Evolutionary conservation across 106 monocot species (phyloP), one percentile per base, ranked within the genome.

Genomic region (Dendrobium huoshanense): DNA sequence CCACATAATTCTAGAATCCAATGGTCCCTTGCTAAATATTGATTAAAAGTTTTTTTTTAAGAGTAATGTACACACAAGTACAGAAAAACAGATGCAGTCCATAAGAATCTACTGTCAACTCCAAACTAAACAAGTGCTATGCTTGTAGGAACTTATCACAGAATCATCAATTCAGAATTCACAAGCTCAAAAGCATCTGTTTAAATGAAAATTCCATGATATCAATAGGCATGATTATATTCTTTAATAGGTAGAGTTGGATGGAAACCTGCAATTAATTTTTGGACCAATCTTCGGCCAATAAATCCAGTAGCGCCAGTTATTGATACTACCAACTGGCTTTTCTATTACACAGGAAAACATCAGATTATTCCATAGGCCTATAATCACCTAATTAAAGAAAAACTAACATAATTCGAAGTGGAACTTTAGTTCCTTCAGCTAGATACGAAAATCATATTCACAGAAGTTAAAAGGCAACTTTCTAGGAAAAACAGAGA

Each of bases 221-320:
- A 25, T 13, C 51, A 64, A 25, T 22, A 24, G 13, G 22, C 5
- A 64, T 64, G 64, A 64, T 64, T 64, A 9, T 24, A 64, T 7
- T 22, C 8, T n/a, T 64, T 64, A 64, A 24, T n/a, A 8, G 51
- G 64, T 25, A 64, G 64, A 64, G 64, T 64, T 64, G 1, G 44
- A 74, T 55, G 10, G 58, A 64, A 83, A 92, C 95, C 95, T 88
- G 87, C 49, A 56, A 89, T 78, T 80, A 95, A 83, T 83, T 85
- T 95, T 77, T 92, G 90, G 75, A 95, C 92, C 83, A 95, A 89
- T 86, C 86, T 88, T 85, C 83, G 85, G 22, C 95, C 92, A 73
- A 95, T 83, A 87, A 95, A 95, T 49, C 95, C 95, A 54, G 95
- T 95, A 77, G 90, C 95, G 45, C 95, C 92, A 78, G 95, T 95